Conservation (phyloP, 257 asterid genomes). For the Paraleonurus japonicus region DNA sequence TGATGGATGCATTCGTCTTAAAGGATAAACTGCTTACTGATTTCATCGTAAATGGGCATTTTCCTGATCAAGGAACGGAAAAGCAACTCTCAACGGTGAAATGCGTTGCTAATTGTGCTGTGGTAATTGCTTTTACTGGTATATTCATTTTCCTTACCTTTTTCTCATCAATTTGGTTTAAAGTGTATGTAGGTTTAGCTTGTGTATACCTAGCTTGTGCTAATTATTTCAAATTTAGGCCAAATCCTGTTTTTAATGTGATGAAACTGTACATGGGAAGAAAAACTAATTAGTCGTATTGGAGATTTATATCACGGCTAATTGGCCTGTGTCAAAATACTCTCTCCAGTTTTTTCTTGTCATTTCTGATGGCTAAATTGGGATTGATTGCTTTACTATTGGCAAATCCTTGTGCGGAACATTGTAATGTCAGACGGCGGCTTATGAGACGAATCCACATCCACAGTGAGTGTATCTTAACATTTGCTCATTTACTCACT, state of each 20-base stretch:
- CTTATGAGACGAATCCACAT: no score
- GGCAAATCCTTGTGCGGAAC: neutral
- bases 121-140: constrained; percentile 50
- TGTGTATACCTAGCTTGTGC: constrained; percentile 55
- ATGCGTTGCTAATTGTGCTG: constrained; percentile 55
- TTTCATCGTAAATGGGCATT: constrained; percentile 61
- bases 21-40: constrained; percentile 73
- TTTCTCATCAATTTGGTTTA: constrained; percentile 68
- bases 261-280: constrained; percentile 17
- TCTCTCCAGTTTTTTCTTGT: neutral
- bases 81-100: constrained; percentile 57
- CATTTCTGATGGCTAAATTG: neutral
- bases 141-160: constrained; percentile 62
- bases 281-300: constrained; percentile 31
- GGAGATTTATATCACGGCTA: neutral
- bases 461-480: neutral
- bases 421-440: neutral
- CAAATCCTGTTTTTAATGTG: constrained; percentile 35
- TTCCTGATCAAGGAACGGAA: constrained; percentile 71
- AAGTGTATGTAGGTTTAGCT: constrained; percentile 57
- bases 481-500: neutral
- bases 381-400: neutral
- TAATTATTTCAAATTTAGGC: constrained; percentile 56
- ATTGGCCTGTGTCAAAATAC: neutral
- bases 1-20: constrained; percentile 54